These are phyloP conservation scores for Coprinopsis sp. DNA, from an alignment of 768 basidiomycete species.

Conservation along the genomic window DNA sequence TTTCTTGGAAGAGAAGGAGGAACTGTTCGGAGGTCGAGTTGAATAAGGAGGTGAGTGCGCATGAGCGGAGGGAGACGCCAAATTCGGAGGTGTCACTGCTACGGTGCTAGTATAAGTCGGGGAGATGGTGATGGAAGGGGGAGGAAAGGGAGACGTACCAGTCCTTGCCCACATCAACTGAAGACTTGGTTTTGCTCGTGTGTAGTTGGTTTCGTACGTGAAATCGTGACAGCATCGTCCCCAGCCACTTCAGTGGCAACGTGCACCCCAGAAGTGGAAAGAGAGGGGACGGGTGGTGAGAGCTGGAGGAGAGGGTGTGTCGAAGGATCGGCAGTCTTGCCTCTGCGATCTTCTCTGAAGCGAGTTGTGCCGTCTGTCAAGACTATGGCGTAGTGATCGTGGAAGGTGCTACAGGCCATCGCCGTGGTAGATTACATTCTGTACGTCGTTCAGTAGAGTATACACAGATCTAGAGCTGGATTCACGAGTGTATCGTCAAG, in stretches of 20 bases:
- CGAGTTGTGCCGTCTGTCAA: conserved; percentile 72
- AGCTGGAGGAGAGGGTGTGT: conserved; percentile 58
- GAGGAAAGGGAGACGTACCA: conserved; percentile 51
- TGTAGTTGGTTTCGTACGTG: conserved; percentile 86
- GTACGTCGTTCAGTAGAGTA: conserved; percentile 8
- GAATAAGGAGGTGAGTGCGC: conserved; percentile 80
- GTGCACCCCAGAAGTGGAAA: conserved; percentile 84
- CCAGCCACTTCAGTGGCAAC: conserved; percentile 56
- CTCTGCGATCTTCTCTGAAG: conserved; percentile 85
- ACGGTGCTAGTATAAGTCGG: background rate
- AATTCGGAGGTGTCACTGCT: conserved; percentile 67
- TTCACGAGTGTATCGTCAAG: conserved; percentile 86
- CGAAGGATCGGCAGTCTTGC: conserved; percentile 85
- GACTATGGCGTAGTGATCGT: conserved; percentile 81
- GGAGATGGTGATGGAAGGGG: background rate
- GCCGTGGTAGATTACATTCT: conserved; percentile 81
- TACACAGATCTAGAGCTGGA: background rate
- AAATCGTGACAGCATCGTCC: conserved; percentile 63
- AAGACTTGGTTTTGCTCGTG: conserved; percentile 68
- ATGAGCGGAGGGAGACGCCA: conserved; percentile 65
- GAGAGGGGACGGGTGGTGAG: conserved; percentile 63
- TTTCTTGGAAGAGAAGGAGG: conserved; percentile 59
- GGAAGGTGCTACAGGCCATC: conserved; percentile 78
- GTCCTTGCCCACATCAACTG: conserved; percentile 72
- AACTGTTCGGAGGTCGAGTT: conserved; percentile 98